A percentile compares a stretch with the other conserved stretches of the same genome.
phyloP scores from a whole-genome alignment of 2,329 filamentous ascomycete species.

The Cladosporium sp. region DNA sequence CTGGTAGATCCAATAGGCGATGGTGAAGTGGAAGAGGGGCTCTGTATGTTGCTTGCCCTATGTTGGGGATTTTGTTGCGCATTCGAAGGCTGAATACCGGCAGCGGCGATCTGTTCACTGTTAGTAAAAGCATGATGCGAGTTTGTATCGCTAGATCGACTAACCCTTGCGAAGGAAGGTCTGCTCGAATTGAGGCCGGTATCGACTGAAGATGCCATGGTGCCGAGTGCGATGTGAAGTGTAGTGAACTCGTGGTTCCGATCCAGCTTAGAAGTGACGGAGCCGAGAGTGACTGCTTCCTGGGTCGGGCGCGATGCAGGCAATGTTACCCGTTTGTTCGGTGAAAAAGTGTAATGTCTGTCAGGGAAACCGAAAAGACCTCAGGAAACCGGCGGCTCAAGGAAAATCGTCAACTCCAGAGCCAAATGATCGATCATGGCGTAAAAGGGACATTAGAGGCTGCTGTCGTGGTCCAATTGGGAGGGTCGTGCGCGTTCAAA shows the following conservation, averaged over 20 bases:
- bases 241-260: constrained; percentile 5
- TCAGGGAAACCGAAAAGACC: constrained; percentile 25
- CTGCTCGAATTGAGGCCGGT: constrained; percentile 27
- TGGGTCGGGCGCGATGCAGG: constrained; percentile 28
- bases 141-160: constrained; percentile 7
- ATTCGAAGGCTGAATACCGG: constrained; percentile 27
- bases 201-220: constrained; percentile 29
- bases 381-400: constrained; percentile 48
- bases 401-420: constrained; percentile 45
- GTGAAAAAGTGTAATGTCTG: constrained; percentile 22
- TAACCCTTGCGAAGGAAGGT: constrained; percentile 37
- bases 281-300: constrained; percentile 34
- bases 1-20: constrained; percentile 6
- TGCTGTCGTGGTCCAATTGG: constrained; percentile 10
- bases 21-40: constrained; percentile 16
- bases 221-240: constrained; percentile 19
- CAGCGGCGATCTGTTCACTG: constrained; percentile 27
- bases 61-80: constrained; percentile 22
- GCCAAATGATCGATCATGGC: constrained; percentile 48
- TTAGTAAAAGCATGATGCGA: not conserved
- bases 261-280: constrained; percentile 18
- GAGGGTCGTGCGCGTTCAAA: not conserved
- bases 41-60: constrained; percentile 9
- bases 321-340: constrained; percentile 25
- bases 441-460: constrained; percentile 41